Conservation (phyloP, 345 rosid genomes). For the Firmiana major region DNA sequence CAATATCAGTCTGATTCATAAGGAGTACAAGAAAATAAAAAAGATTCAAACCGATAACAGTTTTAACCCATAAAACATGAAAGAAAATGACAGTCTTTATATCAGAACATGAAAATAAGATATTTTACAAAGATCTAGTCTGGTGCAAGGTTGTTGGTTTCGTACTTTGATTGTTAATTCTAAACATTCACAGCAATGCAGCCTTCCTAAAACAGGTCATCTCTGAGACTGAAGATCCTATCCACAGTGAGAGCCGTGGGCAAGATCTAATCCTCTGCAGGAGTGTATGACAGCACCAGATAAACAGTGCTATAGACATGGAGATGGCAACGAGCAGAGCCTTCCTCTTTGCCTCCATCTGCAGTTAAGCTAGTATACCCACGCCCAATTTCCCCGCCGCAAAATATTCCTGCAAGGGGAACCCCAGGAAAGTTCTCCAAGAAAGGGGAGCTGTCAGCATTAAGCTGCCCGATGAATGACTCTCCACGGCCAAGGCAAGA, state of each 20-base stretch:
- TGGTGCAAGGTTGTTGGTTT: neutral
- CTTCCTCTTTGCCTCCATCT: conserved; percentile 25
- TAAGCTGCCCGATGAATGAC: conserved; percentile 36
- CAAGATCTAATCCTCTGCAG: conserved; percentile 5
- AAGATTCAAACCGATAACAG: too few species aligned
- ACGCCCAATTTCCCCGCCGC: conserved; percentile 68
- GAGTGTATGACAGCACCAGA: conserved; percentile 45
- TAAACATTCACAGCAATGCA: neutral
- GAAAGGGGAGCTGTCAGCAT: conserved; percentile 59
- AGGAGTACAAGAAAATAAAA: too few species aligned
- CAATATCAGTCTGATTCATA: too few species aligned
- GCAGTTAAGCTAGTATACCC: conserved; percentile 20
- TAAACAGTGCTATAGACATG: conserved; percentile 67
- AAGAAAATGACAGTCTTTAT: too few species aligned
- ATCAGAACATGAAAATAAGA: too few species aligned
- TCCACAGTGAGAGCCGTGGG: neutral
- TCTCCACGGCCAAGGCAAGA: conserved; percentile 51
- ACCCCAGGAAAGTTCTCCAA: conserved; percentile 58
- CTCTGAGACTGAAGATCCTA: neutral
- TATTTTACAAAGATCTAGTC: too few species aligned
- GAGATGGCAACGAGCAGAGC: conserved; percentile 23
- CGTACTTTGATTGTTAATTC: neutral
- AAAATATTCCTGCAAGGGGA: conserved; percentile 60
- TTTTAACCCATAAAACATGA: too few species aligned
- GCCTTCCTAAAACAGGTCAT: neutral